Conservation (phyloP, 1,139 yeast species). For the Zygosaccharomyces pseudobailii region DNA sequence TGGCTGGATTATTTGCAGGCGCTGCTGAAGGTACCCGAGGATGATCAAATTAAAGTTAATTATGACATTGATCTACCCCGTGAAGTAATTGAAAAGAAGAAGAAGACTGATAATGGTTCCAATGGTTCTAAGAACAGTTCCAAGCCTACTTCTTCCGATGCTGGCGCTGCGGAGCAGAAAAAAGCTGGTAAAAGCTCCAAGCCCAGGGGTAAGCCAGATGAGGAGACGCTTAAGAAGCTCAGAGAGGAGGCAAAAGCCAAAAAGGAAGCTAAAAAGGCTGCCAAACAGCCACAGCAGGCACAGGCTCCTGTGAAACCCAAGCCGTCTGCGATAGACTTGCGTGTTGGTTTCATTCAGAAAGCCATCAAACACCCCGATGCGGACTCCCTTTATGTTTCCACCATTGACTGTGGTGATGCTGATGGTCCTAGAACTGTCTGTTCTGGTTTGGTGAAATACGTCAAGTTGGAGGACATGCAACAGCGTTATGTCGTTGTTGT, state of each 20-base stretch:
- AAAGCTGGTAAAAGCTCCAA: constrained; percentile 37
- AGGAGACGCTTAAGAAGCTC: constrained; percentile 57
- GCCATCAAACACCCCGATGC: constrained; percentile 98
- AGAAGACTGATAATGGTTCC: constrained; percentile 40
- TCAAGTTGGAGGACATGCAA: constrained; percentile 79
- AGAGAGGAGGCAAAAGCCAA: constrained; percentile 66
- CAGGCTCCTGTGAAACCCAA: constrained; percentile 59
- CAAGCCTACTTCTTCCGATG: constrained; percentile 31
- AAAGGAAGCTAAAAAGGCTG: constrained; percentile 73
- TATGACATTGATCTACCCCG: constrained; percentile 61
- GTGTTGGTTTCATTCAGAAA: constrained; percentile 95
- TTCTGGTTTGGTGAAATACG: constrained; percentile 81
- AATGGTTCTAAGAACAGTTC: constrained; percentile 31
- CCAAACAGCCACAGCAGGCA: constrained; percentile 48
- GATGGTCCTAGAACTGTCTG: constrained; percentile 98
- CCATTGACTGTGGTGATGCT: constrained; percentile 93
- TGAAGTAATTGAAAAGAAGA: constrained; percentile 59
- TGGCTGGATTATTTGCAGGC: constrained; percentile 88
- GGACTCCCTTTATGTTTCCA: constrained; percentile 90
- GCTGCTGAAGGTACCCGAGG: constrained; percentile 49
- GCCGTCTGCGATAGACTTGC: constrained; percentile 84
- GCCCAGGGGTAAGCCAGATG: constrained; percentile 47
- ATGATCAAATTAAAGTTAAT: constrained; percentile 51
- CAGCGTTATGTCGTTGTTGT: constrained; percentile 76
- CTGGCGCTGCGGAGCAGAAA: constrained; percentile 33